These are phyloP conservation scores for Noccaea caerulescens DNA, from an alignment of 345 rosid genomes.

Conservation along the genomic window DNA sequence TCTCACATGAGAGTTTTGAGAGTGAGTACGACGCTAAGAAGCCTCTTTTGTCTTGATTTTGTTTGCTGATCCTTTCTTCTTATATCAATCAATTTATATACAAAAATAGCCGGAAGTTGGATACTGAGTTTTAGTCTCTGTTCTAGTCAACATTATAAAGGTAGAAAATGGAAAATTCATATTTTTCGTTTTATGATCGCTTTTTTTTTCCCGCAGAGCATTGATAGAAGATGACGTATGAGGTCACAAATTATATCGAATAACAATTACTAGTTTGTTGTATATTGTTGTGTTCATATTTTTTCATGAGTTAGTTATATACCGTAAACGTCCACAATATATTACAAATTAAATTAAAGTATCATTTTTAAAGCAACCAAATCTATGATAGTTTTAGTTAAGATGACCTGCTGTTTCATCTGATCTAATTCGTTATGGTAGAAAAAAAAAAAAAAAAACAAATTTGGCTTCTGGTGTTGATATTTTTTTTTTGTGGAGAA, in stretches of 20 bases:
- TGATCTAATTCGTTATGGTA: neutral
- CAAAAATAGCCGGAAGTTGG: neutral
- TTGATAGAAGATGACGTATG: slow-evolving; percentile 31
- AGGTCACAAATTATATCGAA: slow-evolving; percentile 22
- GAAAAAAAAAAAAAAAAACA: neutral
- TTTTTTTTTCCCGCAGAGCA: slow-evolving; percentile 17
- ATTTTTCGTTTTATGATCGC: neutral
- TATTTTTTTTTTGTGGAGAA: too few relatives aligned
- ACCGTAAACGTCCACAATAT: neutral
- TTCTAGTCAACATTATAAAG: slow-evolving; percentile 13
- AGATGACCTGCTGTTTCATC: neutral
- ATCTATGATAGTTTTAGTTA: neutral
- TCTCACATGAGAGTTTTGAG: slow-evolving; percentile 40
- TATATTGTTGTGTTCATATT: neutral
- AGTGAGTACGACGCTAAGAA: slow-evolving; percentile 60
- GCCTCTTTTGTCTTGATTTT: slow-evolving; percentile 67
- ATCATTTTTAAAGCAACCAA: neutral
- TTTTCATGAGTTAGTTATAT: neutral
- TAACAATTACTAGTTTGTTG: neutral
- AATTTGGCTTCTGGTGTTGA: neutral
- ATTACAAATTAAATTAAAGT: neutral
- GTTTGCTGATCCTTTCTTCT: neutral
- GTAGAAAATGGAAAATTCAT: neutral
- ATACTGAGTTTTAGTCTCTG: neutral
- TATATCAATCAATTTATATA: neutral